Evolutionary conservation across 2,329 filamentous ascomycete species (phyloP), one percentile per base, ranked within the genome.

Genomic region (Alternaria rosae): DNA sequence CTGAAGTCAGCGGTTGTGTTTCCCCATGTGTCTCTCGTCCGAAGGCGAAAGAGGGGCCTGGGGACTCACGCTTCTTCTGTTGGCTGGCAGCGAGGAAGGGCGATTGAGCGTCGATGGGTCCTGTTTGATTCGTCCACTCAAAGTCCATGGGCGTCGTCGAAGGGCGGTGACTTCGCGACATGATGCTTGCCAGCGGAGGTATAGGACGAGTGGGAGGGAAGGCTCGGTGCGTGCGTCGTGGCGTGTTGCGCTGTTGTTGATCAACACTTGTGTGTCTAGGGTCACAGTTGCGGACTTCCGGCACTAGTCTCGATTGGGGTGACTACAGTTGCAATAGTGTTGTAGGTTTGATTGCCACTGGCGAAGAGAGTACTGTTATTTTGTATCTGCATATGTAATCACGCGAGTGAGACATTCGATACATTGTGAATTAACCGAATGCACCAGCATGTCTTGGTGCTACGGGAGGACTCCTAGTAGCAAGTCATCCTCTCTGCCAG

Each of bases 141-240:
- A 84, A 87, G 74, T 87, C 85, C 85, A 87, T 87, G 57, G 82
- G 83, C 70, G 74, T 79, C 48, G 80, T 80, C 51, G 82, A 78
- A 38, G 73, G 74, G 54, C 81, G 80, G 47, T 75, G 72, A 32
- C 59, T 58, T 26, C 70, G 69, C 59, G 71, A 70, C 75, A 76
- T 77, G 38, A 21, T 66, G 66, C 51, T 15, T 54, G 50, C 50
- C 50, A 10, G 17, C 50, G 23, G 30, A 3, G 12, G 15, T 17
- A 6, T 25, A 13, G 48, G 44, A 35, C 54, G 2, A 13, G 43
- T 45, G 23, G 51, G 45, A 7, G 25, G 50, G 26, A 13, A 11
- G 32, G 38, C 26, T 42, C 42, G 44, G n/a, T 54, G 50, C 41
- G 53, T 20, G 21, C 25, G 54, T 66, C 58, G 65, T 66, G 61